These are phyloP conservation scores for Acephala macrosclerotiorum DNA, from an alignment of 2,329 filamentous ascomycete species.

Conservation along the genomic window DNA sequence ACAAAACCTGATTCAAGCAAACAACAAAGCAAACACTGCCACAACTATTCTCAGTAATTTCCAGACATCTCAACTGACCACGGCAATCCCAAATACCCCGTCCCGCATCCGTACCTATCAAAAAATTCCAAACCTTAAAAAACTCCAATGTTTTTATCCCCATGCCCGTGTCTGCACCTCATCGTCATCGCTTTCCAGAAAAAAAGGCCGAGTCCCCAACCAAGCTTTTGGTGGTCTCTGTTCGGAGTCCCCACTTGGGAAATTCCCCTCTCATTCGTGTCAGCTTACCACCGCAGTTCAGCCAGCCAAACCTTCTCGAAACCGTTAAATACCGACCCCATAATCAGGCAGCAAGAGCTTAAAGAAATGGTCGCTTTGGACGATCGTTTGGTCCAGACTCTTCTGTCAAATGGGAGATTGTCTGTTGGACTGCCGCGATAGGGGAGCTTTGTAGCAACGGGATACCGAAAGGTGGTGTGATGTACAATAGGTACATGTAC, in stretches of 20 bases:
- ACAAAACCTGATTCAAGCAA: conserved; percentile 7
- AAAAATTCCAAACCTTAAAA: conserved; percentile 1
- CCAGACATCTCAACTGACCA: not conserved
- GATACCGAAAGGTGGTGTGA: not conserved
- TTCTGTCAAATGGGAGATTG: not conserved
- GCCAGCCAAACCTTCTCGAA: not conserved
- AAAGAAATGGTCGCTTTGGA: not conserved
- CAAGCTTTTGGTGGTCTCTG: not conserved
- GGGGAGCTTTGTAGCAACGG: not conserved
- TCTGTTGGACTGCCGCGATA: conserved; percentile 4
- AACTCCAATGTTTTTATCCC: not conserved
- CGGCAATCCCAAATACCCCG: not conserved
- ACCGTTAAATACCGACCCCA: conserved; percentile 4
- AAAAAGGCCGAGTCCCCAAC: conserved; percentile 1
- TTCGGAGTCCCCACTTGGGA: conserved; percentile 9
- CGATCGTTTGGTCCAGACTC: conserved; percentile 6
- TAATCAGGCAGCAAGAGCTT: conserved; percentile 5
- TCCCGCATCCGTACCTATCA: conserved; percentile 1
- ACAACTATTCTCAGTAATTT: not conserved
- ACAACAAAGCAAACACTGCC: not conserved
- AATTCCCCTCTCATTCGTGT: not conserved
- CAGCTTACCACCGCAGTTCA: conserved; percentile 7
- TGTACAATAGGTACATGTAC: conserved; percentile 1
- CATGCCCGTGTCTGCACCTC: conserved; percentile 3
- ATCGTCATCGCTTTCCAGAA: not conserved